These are phyloP conservation scores for Citrullus mucosospermus DNA, from an alignment of 306 rosid genomes.

Conservation along the genomic window DNA sequence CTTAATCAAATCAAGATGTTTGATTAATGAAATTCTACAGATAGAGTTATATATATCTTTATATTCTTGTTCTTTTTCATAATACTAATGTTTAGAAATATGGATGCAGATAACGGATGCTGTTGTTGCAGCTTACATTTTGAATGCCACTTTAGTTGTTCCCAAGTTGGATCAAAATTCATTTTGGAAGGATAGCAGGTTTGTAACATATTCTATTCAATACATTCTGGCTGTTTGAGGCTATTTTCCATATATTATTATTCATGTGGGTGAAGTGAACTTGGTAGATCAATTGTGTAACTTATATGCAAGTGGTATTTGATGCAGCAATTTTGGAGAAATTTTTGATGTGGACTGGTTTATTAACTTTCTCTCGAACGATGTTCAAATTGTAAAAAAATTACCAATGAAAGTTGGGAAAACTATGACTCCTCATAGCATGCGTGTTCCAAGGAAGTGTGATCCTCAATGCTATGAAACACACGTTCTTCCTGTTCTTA, in stretches of 20 bases:
- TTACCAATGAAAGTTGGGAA: constrained; percentile 41
- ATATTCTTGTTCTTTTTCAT: background rate
- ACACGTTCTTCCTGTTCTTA: constrained; percentile 55
- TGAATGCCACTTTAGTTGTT: constrained; percentile 84
- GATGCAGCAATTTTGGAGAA: constrained; percentile 70
- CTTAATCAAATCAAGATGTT: background rate
- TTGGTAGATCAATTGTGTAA: constrained; percentile 1
- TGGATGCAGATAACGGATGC: constrained; percentile 76
- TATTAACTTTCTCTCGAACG: constrained; percentile 55
- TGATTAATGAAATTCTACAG: background rate
- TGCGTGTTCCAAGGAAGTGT: constrained; percentile 92
- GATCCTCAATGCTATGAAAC: constrained; percentile 44
- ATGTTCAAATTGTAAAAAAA: constrained; percentile 48
- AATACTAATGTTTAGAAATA: background rate
- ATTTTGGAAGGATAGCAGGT: constrained; percentile 86
- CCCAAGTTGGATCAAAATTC: constrained; percentile 86
- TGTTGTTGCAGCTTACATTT: constrained; percentile 77
- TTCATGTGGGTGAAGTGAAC: background rate
- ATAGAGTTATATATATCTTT: background rate
- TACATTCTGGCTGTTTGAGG: background rate
- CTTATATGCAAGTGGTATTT: constrained; percentile 12
- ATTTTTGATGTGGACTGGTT: constrained; percentile 72
- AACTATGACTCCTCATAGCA: constrained; percentile 24
- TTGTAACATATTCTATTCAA: background rate
- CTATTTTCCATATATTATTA: background rate